Conservation (phyloP, 2,329 filamentous ascomycete species). For the Neurospora crassa region DNA sequence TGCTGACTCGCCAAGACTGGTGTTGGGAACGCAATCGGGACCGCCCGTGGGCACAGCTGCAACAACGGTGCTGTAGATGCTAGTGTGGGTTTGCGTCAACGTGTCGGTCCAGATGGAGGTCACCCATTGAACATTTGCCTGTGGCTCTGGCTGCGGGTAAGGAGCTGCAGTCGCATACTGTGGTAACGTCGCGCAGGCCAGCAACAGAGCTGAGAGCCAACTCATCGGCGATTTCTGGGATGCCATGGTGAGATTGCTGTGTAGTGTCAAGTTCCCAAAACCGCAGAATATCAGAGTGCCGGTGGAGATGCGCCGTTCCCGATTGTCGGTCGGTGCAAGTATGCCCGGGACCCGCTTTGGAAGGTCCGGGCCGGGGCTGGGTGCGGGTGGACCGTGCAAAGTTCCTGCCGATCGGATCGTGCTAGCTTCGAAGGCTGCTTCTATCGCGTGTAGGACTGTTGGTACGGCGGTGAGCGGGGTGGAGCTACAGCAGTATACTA, state of each 20-base stretch:
- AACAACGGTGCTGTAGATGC: slow-evolving; percentile 43
- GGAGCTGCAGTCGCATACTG: slow-evolving; percentile 11
- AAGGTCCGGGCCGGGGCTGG: not conserved
- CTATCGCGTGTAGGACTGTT: not conserved
- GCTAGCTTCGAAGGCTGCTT: not conserved
- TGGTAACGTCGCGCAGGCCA: slow-evolving; percentile 20
- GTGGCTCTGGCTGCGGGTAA: slow-evolving; percentile 9
- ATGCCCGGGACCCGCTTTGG: not conserved
- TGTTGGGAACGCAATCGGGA: slow-evolving; percentile 38
- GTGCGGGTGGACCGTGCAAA: not conserved
- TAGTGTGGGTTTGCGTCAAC: slow-evolving; percentile 49
- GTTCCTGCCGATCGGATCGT: not conserved
- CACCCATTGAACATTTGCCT: slow-evolving; percentile 5
- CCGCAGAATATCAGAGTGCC: not conserved
- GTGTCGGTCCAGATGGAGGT: slow-evolving; percentile 52
- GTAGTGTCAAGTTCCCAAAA: not conserved
- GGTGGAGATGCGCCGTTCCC: not conserved
- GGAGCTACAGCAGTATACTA: not conserved
- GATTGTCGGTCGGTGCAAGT: not conserved
- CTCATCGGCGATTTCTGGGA: slow-evolving; percentile 5
- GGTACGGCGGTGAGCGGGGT: not conserved
- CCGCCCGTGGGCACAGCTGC: slow-evolving; percentile 33
- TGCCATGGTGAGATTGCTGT: slow-evolving; percentile 7
- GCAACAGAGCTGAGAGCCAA: slow-evolving; percentile 25
- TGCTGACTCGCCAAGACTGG: slow-evolving; percentile 43